Evolutionary conservation across 78 protist species (phyloP).

Genomic region (Cyanophora paradoxa): DNA sequence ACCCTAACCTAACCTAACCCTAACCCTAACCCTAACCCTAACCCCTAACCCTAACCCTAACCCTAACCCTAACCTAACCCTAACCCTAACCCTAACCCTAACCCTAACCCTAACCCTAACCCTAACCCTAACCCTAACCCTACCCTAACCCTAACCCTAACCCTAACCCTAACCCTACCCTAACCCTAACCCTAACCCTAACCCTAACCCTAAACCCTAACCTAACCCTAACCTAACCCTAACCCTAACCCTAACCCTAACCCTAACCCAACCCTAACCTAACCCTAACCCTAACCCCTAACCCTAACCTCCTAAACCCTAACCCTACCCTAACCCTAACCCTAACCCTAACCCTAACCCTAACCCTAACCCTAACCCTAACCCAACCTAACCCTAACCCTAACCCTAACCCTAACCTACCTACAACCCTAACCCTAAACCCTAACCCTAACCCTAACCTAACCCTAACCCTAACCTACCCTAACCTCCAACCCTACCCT

Average conservation of each 20-base stretch:
- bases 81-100: background rate
- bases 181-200: background rate
- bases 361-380: background rate
- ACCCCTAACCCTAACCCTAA: too few species aligned
- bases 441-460: background rate
- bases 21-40: background rate
- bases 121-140: background rate
- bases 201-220: slow-evolving; percentile 3
- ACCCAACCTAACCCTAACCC: slow-evolving; percentile 1
- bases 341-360: slow-evolving; percentile 12
- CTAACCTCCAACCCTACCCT: background rate
- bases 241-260: slow-evolving; percentile 1
- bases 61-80: too few species aligned
- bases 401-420: too few species aligned
- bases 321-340: too few species aligned
- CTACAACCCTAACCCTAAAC: background rate
- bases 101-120: background rate
- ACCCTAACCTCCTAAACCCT: background rate
- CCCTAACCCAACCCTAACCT: too few species aligned
- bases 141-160: background rate
- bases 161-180: too few species aligned
- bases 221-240: too few species aligned
- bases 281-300: too few species aligned
- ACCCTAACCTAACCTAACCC: too few species aligned
- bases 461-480: too few species aligned